Percentiles rank a stretch among this genome's conserved stretches.
These are phyloP conservation scores for Phytophthora foliorum DNA, from an alignment of 352 stramenopile species.

Conservation along the genomic window DNA sequence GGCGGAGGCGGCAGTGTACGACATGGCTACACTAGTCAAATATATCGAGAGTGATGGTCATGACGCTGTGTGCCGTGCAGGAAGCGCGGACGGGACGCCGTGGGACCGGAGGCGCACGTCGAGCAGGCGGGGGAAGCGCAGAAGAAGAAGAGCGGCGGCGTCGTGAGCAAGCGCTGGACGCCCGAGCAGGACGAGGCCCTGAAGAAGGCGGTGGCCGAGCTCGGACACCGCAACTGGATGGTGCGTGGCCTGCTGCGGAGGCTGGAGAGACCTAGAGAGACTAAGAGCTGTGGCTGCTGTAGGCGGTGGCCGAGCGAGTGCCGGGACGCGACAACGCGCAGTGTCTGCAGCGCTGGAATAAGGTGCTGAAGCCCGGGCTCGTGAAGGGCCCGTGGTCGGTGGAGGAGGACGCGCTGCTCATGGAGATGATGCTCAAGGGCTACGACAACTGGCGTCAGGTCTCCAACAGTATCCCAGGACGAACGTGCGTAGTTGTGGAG, in stretches of 20 bases:
- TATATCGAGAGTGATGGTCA: conserved; percentile 19
- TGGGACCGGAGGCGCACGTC: conserved; percentile 16
- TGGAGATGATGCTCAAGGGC: conserved; percentile 87
- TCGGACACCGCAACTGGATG: conserved; percentile 92
- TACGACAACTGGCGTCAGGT: conserved; percentile 82
- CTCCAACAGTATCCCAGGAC: conserved; percentile 70
- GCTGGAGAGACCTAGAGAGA: neutral
- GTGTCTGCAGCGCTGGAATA: conserved; percentile 89
- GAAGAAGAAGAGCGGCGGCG: conserved; percentile 51
- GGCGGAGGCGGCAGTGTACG: conserved; percentile 37
- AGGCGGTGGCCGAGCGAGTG: conserved; percentile 75
- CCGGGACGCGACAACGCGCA: conserved; percentile 79
- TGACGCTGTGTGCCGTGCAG: conserved; percentile 20
- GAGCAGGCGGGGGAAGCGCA: conserved; percentile 52
- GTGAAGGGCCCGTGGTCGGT: conserved; percentile 94
- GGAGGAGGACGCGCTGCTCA: conserved; percentile 91
- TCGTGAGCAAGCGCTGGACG: conserved; percentile 79
- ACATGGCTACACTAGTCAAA: neutral
- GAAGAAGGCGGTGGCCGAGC: conserved; percentile 76
- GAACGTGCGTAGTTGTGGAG: conserved; percentile 52
- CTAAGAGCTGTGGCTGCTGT: neutral
- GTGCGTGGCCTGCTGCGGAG: conserved; percentile 31
- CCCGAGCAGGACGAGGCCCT: conserved; percentile 89
- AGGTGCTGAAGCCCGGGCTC: conserved; percentile 93
- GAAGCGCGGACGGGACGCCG: conserved; percentile 46